Conservation (phyloP, 352 stramenopile genomes). For the Globisporangium cederbergense region DNA sequence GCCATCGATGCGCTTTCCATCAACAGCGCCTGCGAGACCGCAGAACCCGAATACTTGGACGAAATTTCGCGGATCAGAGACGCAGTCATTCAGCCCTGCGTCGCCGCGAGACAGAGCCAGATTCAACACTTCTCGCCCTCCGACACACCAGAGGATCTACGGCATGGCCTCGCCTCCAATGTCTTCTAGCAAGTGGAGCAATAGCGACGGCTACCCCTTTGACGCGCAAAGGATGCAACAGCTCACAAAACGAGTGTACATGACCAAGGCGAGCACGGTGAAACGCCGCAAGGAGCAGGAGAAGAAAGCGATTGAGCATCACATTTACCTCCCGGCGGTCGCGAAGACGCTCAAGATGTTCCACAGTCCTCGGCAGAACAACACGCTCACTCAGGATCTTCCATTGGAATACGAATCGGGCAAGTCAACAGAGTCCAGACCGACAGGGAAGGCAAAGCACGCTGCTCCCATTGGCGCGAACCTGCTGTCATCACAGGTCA, state of each 20-base stretch:
- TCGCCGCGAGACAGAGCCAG: background rate
- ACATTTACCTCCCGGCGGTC: conserved; percentile 34
- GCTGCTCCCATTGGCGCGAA: conserved; percentile 23
- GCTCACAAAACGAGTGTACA: conserved; percentile 21
- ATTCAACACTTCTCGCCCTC: background rate
- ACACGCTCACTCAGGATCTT: background rate
- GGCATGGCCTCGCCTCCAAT: background rate
- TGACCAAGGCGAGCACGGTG: background rate
- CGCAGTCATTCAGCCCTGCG: background rate
- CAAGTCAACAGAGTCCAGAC: background rate
- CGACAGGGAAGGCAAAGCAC: background rate
- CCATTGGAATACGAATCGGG: background rate
- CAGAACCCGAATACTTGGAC: background rate
- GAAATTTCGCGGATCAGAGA: background rate
- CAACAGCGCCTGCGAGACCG: background rate
- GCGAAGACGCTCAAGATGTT: conserved; percentile 20
- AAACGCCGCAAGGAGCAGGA: conserved; percentile 17
- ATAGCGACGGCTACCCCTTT: background rate
- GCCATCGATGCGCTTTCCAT: background rate
- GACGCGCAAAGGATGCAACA: conserved; percentile 16
- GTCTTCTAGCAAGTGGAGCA: conserved; percentile 10
- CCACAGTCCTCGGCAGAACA: background rate
- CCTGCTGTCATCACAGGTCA: conserved; percentile 38
- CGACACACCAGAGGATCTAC: background rate
- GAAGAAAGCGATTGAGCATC: conserved; percentile 20